Percentiles rank a stretch among this genome's conserved stretches.
phyloP scores from a whole-genome alignment of 2,329 filamentous ascomycete species.

The Colletotrichum eremochloae region DNA sequence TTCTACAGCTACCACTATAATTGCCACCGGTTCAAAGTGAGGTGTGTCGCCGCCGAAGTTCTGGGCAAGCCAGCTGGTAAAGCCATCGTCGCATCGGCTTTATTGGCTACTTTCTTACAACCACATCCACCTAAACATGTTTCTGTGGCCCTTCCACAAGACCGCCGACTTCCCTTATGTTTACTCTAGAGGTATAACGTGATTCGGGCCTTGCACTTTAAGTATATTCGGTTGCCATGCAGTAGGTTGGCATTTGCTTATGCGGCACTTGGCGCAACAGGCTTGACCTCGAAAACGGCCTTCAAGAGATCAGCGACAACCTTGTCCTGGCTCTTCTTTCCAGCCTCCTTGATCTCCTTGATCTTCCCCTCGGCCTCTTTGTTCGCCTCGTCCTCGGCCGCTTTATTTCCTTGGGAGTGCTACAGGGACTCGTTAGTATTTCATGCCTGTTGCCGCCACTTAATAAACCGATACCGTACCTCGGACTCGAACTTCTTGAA shows the following conservation, averaged over 20 bases:
- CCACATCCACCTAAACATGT: background rate
- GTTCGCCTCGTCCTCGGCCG: conserved; percentile 85
- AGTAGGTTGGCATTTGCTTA: conserved; percentile 20
- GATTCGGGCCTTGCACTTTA: background rate
- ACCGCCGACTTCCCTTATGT: background rate
- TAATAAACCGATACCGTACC: conserved; percentile 52
- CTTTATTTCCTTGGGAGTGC: conserved; percentile 91
- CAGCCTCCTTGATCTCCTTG: conserved; percentile 83
- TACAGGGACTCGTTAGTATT: conserved; percentile 54
- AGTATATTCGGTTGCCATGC: conserved; percentile 5
- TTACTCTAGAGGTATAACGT: background rate
- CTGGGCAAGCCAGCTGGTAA: background rate
- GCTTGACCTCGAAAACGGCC: conserved; percentile 88
- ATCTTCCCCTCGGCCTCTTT: conserved; percentile 83
- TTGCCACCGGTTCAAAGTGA: background rate
- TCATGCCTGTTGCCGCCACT: no score
- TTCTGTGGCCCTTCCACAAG: background rate
- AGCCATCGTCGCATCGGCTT: background rate
- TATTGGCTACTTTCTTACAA: background rate
- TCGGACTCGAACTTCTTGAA: conserved; percentile 93
- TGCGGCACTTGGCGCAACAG: conserved; percentile 63
- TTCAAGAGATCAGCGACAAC: conserved; percentile 87
- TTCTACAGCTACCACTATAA: conserved; percentile 6
- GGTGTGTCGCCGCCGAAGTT: background rate
- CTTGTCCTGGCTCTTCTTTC: conserved; percentile 81